Evolutionary conservation across 2,329 filamentous ascomycete genomes (phyloP).

Genomic region (Neofusicoccum cordaticola): DNA sequence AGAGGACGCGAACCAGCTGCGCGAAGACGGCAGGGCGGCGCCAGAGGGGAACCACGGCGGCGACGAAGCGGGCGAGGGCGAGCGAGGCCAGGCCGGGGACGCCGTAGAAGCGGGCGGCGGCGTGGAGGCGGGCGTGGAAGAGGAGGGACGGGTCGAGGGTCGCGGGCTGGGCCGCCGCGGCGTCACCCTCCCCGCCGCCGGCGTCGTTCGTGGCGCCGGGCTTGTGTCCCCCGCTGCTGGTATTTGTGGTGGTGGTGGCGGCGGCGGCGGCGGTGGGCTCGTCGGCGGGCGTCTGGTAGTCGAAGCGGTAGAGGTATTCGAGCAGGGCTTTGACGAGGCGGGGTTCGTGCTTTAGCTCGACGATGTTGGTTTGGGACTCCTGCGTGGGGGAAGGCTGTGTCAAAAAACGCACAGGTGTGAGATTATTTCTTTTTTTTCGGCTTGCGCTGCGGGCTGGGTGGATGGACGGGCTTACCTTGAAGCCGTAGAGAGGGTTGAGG

Average conservation of each 20-base stretch:
- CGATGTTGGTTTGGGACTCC: background rate
- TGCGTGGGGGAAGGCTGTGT: background rate
- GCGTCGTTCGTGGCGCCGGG: background rate
- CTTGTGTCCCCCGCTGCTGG: too few relatives aligned
- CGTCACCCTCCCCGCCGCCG: too few relatives aligned
- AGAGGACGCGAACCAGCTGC: background rate
- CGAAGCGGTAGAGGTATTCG: slow-evolving; percentile 18
- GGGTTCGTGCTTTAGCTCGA: slow-evolving; percentile 1
- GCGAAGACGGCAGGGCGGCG: background rate
- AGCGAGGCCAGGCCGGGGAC: background rate
- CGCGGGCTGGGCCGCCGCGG: too few relatives aligned
- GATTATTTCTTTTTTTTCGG: too few relatives aligned
- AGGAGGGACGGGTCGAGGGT: background rate
- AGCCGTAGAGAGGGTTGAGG: background rate
- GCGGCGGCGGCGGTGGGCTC: background rate
- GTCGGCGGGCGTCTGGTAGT: background rate
- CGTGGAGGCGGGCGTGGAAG: background rate
- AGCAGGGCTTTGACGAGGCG: slow-evolving; percentile 11
- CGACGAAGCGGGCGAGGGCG: background rate
- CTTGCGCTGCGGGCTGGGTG: background rate
- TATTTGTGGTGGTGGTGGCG: background rate
- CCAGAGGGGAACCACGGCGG: background rate
- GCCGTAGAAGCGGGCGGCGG: background rate
- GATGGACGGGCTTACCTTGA: background rate
- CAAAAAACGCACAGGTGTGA: too few relatives aligned